phyloP scores from a whole-genome alignment of 768 basidiomycete genomes.

The Hypholoma sublateritium region DNA sequence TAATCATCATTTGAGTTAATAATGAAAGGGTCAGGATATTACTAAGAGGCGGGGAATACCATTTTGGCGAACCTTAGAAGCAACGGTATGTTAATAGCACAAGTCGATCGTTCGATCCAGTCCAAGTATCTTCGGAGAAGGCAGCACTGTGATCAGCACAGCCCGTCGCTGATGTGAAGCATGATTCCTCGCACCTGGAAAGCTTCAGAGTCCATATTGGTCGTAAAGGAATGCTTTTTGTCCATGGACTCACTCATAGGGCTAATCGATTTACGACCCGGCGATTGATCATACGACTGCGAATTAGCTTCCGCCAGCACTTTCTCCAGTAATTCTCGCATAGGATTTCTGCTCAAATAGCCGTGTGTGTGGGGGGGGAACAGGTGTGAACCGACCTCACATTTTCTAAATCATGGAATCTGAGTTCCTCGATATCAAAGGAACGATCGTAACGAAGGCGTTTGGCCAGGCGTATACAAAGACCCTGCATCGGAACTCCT shows the following conservation, averaged over 20 bases:
- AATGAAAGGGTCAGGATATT: too few relatives aligned
- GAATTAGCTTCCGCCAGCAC: not conserved
- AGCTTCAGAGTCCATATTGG: not conserved
- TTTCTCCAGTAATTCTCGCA: not conserved
- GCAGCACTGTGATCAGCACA: too few relatives aligned
- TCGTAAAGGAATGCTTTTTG: not conserved
- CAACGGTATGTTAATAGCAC: too few relatives aligned
- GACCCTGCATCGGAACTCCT: conserved; percentile 5
- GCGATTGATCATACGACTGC: not conserved
- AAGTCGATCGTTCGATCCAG: too few relatives aligned
- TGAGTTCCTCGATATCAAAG: not conserved
- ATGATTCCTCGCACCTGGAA: not conserved
- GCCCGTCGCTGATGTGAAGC: not conserved
- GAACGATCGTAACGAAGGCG: not conserved
- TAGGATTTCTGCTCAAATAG: not conserved
- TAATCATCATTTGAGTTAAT: too few relatives aligned
- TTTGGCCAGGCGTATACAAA: not conserved
- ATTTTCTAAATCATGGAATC: not conserved
- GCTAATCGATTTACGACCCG: not conserved
- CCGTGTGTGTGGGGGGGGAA: not conserved
- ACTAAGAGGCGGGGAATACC: too few relatives aligned
- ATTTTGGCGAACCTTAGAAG: too few relatives aligned
- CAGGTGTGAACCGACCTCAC: not conserved
- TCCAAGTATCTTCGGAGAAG: too few relatives aligned
- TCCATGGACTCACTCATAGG: not conserved